Conservation (phyloP, 2,329 filamentous ascomycete genomes). For the Monilinia vaccinii-corymbosi region DNA sequence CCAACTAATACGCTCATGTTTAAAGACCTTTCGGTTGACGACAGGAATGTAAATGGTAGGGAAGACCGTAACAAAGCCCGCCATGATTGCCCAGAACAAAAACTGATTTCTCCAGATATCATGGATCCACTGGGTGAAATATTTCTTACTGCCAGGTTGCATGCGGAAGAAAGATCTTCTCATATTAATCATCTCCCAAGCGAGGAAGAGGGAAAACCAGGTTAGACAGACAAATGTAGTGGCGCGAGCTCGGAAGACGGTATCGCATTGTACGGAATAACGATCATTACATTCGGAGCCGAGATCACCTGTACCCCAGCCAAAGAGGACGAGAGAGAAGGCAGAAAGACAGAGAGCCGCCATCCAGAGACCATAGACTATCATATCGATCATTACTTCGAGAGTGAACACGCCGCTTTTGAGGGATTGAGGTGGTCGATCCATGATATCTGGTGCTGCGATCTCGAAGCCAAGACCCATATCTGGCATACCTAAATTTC, state of each 20-base stretch:
- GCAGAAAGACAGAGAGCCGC: slow-evolving; percentile 55
- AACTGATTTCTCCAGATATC: slow-evolving; percentile 67
- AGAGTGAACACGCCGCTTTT: slow-evolving; percentile 65
- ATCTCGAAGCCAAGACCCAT: slow-evolving; percentile 79
- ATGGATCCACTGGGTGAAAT: slow-evolving; percentile 56
- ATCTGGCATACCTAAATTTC: slow-evolving; percentile 51
- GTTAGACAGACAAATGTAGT: slow-evolving; percentile 68
- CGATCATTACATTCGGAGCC: slow-evolving; percentile 51
- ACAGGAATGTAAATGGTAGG: slow-evolving; percentile 60
- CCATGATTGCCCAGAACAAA: slow-evolving; percentile 54
- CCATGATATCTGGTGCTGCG: slow-evolving; percentile 68
- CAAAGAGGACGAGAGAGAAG: slow-evolving; percentile 57
- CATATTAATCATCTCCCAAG: slow-evolving; percentile 70
- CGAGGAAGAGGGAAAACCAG: slow-evolving; percentile 68
- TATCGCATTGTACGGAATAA: slow-evolving; percentile 46
- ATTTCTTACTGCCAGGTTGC: slow-evolving; percentile 51
- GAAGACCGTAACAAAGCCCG: slow-evolving; percentile 48
- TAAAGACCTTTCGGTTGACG: slow-evolving; percentile 56
- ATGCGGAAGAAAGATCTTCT: slow-evolving; percentile 68
- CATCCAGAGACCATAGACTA: slow-evolving; percentile 73
- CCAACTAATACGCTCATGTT: slow-evolving; percentile 56
- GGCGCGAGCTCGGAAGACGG: slow-evolving; percentile 61
- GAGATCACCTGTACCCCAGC: slow-evolving; percentile 46
- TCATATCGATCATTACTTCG: slow-evolving; percentile 70
- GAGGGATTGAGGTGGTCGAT: slow-evolving; percentile 61